A percentile compares a stretch with the other conserved stretches of the same genome.
phyloP scores from a whole-genome alignment of 2,329 filamentous ascomycete genomes.

The Nannizzia gypsea region DNA sequence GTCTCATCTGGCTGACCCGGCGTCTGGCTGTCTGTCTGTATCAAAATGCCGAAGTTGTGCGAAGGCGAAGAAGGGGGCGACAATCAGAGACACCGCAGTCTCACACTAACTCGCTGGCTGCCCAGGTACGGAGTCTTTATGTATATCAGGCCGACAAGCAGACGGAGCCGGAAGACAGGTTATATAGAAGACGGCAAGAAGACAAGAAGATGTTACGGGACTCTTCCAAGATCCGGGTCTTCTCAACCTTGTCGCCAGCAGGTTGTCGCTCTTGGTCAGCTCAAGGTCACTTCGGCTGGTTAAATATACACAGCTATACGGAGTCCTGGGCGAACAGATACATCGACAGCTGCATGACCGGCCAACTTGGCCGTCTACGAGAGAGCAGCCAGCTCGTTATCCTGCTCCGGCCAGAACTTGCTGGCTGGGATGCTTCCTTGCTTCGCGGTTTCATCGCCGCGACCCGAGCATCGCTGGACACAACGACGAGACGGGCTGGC shows the following conservation, averaged over 20 bases:
- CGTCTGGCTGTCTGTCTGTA: no score
- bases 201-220: neutral
- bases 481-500: neutral
- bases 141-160: no score
- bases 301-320: neutral
- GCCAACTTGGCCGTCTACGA: no score
- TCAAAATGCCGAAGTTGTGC: neutral
- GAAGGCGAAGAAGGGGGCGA: neutral
- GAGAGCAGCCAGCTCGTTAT: no score
- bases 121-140: no score
- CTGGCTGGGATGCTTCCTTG: neutral
- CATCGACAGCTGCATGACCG: neutral
- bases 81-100: neutral
- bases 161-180: no score
- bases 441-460: neutral
- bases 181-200: neutral
- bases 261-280: neutral
- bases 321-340: neutral
- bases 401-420: neutral
- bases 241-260: neutral
- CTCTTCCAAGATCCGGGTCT: neutral
- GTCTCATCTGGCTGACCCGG: neutral
- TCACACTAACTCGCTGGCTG: no score
- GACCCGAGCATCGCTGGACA: no score
- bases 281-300: neutral